phyloP scores from a whole-genome alignment of 208 protist genomes.

The Histomonas meleagridis region DNA sequence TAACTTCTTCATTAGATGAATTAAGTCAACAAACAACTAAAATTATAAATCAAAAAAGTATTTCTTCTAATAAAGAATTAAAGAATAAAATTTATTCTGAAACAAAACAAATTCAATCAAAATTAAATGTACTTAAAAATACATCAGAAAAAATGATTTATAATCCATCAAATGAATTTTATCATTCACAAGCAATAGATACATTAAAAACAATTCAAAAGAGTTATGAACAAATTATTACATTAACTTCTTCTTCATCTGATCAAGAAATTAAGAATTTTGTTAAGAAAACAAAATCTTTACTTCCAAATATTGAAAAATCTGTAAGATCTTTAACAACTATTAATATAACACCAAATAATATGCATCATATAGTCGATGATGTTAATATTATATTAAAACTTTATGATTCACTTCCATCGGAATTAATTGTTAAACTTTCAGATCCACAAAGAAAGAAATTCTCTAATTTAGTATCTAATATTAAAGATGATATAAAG shows the following conservation, averaged over 20 bases:
- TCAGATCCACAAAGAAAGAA: background rate
- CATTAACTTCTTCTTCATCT: too few species aligned
- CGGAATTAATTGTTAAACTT: background rate
- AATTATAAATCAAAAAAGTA: too few species aligned
- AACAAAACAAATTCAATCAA: too few species aligned
- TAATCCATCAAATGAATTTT: background rate
- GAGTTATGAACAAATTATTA: background rate
- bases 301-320: background rate
- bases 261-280: too few species aligned
- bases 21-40: too few species aligned
- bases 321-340: background rate
- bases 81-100: too few species aligned
- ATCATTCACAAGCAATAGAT: background rate
- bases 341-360: background rate
- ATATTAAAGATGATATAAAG: background rate
- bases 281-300: too few species aligned
- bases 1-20: too few species aligned
- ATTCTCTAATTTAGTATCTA: background rate
- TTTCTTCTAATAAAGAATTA: too few species aligned
- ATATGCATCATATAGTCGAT: background rate
- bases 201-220: background rate
- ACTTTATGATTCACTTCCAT: background rate
- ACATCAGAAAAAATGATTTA: too few species aligned
- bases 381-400: background rate
- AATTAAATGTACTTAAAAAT: too few species aligned